Base-by-base conservation (phyloP, 345 rosid genomes). In the Linum tenue region DNA sequence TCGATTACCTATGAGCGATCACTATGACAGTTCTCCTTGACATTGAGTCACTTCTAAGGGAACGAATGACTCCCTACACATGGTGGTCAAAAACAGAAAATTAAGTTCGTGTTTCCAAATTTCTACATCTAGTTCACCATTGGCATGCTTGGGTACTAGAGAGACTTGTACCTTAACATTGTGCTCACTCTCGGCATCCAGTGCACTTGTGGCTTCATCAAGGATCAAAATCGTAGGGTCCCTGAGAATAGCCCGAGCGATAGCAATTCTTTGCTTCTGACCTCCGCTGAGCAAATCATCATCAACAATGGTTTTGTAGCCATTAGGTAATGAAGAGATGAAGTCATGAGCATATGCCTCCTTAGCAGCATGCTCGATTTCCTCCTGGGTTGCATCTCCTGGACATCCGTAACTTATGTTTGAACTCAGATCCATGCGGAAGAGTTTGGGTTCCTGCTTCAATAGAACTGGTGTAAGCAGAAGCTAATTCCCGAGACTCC, bases 161-260 rank as follows among this genome's bases (percentile, higher is more conserved):
- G 11, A 39, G 44, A 39, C 44, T 17, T 15, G 31, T 78, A 92
- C 97, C 97, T 88, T 90, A 60, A 90, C 79, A 62, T 88, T 87
- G 81, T 92, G 97, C 75, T 92, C 99, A 56, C 99, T 92, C 80
- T 92, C 96, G 67, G 99, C 99, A 80, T 88, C 99, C 53, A 92
- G 81, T 53, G 96, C 97, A 69, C 97, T 88, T 7, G 97, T 90
- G 50, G 98, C 97, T 83, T 92, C 98, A 78, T 92, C 98, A 37
- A 92, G 92, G 75, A 92, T 86, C 70, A 92, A 83, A 75, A 92
- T 85, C 64, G 77, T 69, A 7, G 96, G 97, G 75, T 92, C 98
- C 78, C 97, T 84, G 59, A 92, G 96, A 74, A 90, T 82, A 56
- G 98, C 97, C 60, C 97, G 91, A 63, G 98, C 96, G 71, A 90